Evolutionary conservation across 768 basidiomycete genomes (phyloP).

Genomic region (Pleurotus pulmonarius): DNA sequence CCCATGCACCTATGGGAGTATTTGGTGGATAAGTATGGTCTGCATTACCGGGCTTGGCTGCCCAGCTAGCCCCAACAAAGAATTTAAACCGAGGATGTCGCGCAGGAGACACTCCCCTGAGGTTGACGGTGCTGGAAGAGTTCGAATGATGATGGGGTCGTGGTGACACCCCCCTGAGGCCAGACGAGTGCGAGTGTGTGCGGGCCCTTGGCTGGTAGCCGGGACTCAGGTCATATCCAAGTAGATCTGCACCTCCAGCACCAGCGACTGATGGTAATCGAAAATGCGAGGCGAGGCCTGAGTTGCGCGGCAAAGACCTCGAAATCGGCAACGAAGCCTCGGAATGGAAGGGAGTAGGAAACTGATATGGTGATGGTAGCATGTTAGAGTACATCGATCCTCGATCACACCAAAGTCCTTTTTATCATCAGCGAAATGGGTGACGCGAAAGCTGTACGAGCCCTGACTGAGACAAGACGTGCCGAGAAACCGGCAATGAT

Average conservation of each 20-base stretch:
- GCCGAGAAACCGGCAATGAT: no score
- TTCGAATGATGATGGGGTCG: no score
- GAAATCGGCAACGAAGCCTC: slow-evolving; percentile 1
- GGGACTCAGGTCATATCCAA: neutral
- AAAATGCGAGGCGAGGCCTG: neutral
- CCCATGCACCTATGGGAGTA: slow-evolving; percentile 62
- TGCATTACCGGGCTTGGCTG: slow-evolving; percentile 59
- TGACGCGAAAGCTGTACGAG: no score
- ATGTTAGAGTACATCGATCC: no score
- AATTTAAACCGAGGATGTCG: slow-evolving; percentile 46
- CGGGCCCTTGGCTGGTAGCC: neutral
- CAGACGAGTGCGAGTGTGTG: no score
- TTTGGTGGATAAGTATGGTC: slow-evolving; percentile 45
- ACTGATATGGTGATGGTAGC: slow-evolving; percentile 2
- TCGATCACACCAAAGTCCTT: no score
- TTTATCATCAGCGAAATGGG: no score
- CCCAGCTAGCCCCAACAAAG: slow-evolving; percentile 76
- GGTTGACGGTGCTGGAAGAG: no score
- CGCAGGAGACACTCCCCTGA: slow-evolving; percentile 1
- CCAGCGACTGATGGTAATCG: neutral
- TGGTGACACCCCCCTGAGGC: no score
- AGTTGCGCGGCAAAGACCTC: neutral
- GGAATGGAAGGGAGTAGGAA: slow-evolving; percentile 1
- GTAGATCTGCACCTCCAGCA: neutral
- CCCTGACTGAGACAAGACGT: no score